Base-by-base conservation (phyloP, 2,329 filamentous ascomycete species). In the Scorias spongiosa region DNA sequence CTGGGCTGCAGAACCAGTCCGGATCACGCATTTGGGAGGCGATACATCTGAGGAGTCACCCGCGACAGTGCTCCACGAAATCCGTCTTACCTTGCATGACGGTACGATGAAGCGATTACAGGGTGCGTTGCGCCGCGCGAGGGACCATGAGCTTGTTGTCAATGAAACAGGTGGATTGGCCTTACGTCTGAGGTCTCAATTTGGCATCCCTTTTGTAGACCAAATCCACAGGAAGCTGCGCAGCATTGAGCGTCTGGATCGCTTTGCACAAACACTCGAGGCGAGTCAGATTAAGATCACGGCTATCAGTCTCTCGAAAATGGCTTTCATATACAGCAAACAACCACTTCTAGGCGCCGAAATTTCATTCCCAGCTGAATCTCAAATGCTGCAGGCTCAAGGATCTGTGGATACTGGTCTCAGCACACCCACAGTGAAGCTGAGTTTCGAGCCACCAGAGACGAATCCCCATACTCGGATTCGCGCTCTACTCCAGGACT, bases 171-270 rank as follows among this genome's bases (percentile, higher is more conserved):
- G 81, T 39, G 71, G 75, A 44, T 81, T 86, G 57, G 70, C 71
- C 12, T 65, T 86, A 43, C 68, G 72, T 7, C 64, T 85, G 32
- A 68, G 72, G 9, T 72, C 75, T 1, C 63, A 67, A 2, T 72
- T 81, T 39, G 79, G 79, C 15, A 64, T 68, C 39, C 67, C 77
- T 1, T 69, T 81, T 11, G 60, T 85, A 3, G 67, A 71, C 3
- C 64, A 68, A n/a, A 67, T 87, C 15, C 66, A 69, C 48, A 66
- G 71, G 42, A 71, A 78, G 26, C 66, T 87, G 39, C 72, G 76
- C 51, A 74, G 78, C 10, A 74, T 91, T 45, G 76, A 83, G 54
- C 75, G 80, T 15, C 69, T 91, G 26, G 78, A 85, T 34, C 72
- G 74, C 38, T 84, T 84, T 54, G 68, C 86, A 20, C 72, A 78